Evolutionary conservation across 2,329 filamentous ascomycete species (phyloP).

Genomic region (Geosmithia flava): DNA sequence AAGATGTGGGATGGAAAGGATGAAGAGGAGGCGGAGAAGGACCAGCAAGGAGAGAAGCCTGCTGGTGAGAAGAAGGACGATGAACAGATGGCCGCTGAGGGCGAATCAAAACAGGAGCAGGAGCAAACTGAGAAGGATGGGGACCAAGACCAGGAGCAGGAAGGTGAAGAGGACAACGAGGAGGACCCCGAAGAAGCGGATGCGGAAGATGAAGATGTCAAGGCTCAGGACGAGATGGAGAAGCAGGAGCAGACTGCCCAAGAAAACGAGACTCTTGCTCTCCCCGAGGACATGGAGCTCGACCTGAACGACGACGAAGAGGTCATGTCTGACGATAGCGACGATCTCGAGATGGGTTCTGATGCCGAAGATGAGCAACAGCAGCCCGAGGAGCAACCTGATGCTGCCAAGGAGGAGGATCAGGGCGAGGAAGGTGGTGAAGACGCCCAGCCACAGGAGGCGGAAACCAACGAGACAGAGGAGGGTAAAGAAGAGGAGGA

Average conservation of each 20-base stretch:
- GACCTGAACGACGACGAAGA: conserved; percentile 59
- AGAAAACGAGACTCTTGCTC: conserved; percentile 68
- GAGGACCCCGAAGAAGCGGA: conserved; percentile 44
- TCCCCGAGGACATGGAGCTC: conserved; percentile 82
- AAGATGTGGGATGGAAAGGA: conserved; percentile 96
- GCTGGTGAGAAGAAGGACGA: conserved; percentile 57
- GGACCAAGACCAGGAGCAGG: conserved; percentile 36
- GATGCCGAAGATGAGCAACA: conserved; percentile 33
- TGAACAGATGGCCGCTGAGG: conserved; percentile 46
- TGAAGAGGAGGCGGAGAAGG: conserved; percentile 69
- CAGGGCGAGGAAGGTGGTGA: conserved; percentile 38
- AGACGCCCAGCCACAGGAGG: conserved; percentile 10
- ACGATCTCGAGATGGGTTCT: conserved; percentile 46
- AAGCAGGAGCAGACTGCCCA: conserved; percentile 63
- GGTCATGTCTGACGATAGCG: conserved; percentile 39
- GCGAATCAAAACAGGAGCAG: conserved; percentile 40
- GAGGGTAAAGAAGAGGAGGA: conserved; percentile 40
- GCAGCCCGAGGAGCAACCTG: conserved; percentile 26
- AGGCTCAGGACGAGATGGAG: conserved; percentile 42
- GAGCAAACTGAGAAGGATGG: conserved; percentile 22
- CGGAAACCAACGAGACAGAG: conserved; percentile 12
- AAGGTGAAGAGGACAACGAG: conserved; percentile 29
- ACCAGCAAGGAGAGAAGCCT: conserved; percentile 62
- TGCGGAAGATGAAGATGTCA: conserved; percentile 43
- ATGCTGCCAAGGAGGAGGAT: conserved; percentile 38